Evolutionary conservation across 257 asterid genomes (phyloP), one percentile per base, ranked within the genome.

Genomic region (Striga asiatica): DNA sequence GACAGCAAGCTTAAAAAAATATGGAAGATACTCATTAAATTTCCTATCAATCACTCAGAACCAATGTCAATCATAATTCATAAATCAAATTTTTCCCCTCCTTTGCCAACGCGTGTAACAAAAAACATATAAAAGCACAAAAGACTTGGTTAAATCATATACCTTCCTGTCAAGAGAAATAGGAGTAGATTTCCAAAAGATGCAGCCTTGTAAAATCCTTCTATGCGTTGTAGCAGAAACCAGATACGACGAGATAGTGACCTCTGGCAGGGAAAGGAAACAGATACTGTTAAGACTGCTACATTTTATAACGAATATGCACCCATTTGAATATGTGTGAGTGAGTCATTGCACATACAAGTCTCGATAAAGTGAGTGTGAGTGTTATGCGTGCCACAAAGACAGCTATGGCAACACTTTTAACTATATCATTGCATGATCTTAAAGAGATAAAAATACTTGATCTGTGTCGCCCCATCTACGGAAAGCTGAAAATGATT

Each of bases 381-480:
- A n/a, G n/a, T n/a, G n/a, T n/a, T n/a, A n/a, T n/a, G n/a, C n/a
- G n/a, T n/a, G n/a, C n/a, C 12, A 22, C 20, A 6, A 22, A 23
- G 54, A 51, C 60, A 27, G 18, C 18, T 13, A 13, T 23, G 37
- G 27, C 34, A 32, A 34, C 45, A 37, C 19, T 5, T 6, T 16
- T 47, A 14, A 63, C 16, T 54, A 50, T 54, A 50, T 58, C 11
- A 12, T 13, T 11, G 48, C 14, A 53, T 37, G 2, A 34, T 19
- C 50, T 41, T 53, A 37, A 50, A 66, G 39, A 52, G 20, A 34
- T 51, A 34, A 35, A 10, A 20, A 10, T 65, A 89, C 98, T 89
- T 89, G 95, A 57, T 87, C 96, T 27, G 96, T 81, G 66, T 80
- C 88, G n/a, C 96, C 98, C 95, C 93, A 88, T 75, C 97, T 85